Conservation (phyloP, 2,329 filamentous ascomycete species). For the Microsporum ferrugineum region DNA sequence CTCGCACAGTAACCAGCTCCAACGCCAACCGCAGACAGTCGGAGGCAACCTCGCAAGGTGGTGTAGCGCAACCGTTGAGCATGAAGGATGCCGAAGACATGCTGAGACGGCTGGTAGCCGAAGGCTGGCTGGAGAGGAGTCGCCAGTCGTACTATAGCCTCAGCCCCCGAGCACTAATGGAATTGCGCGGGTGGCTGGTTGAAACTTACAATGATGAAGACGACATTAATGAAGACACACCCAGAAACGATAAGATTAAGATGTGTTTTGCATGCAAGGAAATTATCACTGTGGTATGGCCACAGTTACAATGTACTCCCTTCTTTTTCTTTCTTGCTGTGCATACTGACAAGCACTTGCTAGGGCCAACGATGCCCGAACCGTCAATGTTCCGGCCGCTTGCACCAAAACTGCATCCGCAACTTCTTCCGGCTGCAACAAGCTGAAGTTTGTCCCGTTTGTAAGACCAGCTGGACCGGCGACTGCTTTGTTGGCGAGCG, state of each 20-base stretch:
- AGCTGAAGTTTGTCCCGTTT: conserved; percentile 52
- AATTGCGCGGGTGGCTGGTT: conserved; percentile 72
- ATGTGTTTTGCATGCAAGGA: conserved; percentile 81
- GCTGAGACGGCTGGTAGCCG: conserved; percentile 57
- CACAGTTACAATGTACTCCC: neutral
- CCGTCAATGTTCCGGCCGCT: conserved; percentile 53
- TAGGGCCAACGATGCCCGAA: conserved; percentile 64
- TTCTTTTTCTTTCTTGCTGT: neutral
- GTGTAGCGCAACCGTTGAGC: conserved; percentile 47
- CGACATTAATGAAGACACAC: conserved; percentile 37
- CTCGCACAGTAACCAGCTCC: conserved; percentile 21
- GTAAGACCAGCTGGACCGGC: conserved; percentile 42
- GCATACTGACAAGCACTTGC: neutral
- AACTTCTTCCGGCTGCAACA: conserved; percentile 59
- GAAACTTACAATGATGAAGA: conserved; percentile 74
- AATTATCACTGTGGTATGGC: conserved; percentile 59
- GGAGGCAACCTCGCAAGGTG: conserved; percentile 37
- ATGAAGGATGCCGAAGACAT: conserved; percentile 66
- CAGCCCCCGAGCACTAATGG: conserved; percentile 67
- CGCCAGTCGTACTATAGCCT: conserved; percentile 60
- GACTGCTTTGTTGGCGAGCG: conserved; percentile 44
- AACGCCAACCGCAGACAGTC: conserved; percentile 26
- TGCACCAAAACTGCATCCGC: conserved; percentile 67
- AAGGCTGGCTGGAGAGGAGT: conserved; percentile 78
- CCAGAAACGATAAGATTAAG: conserved; percentile 60